Evolutionary conservation across 768 basidiomycete genomes (phyloP), one percentile per base, ranked within the genome.

Genomic region (Leccinum subgranulosum): DNA sequence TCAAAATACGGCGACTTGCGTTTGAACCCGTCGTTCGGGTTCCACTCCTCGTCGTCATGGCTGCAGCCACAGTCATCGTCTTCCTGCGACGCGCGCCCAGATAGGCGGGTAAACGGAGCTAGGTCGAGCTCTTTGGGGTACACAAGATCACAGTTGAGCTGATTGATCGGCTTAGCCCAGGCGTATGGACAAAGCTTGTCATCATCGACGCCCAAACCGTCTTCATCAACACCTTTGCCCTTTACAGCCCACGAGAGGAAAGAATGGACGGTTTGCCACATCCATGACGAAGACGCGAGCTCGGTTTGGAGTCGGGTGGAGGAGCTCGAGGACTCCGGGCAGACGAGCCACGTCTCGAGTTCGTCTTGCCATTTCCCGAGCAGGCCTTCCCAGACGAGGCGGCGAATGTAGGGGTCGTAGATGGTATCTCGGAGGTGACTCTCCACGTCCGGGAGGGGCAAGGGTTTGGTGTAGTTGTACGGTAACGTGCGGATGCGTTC

Each of bases 331-430:
- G 70, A 57, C 4, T 19, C 41, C 2, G 90, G 85, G 71, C 94
- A 97, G 8, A 61, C 51, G 33, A 92, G 73, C 94, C 94, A 95
- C 7, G 66, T 56, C 2, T 77, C 69, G 15, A 86, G 60, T 28
- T 90, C 83, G 49, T 79, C 72, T 14, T 76, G 68, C 87, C 88
- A 94, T 67, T 83, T 81, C 45, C 80, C 74, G 29, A 89, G 77
- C 27, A 94, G 71, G 49, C 94, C 94, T 70, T 98, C 92, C 82
- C 83, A 85, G 66, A 95, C 81, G 59, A 98, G 81, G 51, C 87
- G 90, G 19, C 96, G 88, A 58, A 98, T 81, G 72, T 87, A 92
- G 0, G 90, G 81, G 73, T 94, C 90, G 71, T 94, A 96, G 65
- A 93, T 94, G 5, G 89, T 82, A 3, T 86, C 90, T 19, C 83